Conservation (phyloP, 1,284 basidiomycete species). For the Sanghuangporus baumii region DNA sequence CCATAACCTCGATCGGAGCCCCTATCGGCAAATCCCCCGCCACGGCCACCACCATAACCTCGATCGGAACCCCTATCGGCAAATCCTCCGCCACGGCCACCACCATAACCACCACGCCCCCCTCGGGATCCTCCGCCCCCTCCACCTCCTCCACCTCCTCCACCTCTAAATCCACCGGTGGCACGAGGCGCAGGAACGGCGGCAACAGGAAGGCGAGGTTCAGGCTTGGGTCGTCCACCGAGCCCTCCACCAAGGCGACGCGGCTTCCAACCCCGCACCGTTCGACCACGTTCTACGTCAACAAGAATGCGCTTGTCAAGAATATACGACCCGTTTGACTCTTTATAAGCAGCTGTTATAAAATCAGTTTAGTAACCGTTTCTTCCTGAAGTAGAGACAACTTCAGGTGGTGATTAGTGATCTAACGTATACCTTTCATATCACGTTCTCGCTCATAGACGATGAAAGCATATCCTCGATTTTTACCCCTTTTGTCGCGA, state of each 20-base stretch:
- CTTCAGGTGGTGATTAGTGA: conserved; percentile 13
- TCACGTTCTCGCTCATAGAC: conserved; percentile 97
- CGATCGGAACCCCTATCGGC: conserved; percentile 6
- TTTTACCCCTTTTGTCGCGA: conserved; percentile 81
- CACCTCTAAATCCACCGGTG: conserved; percentile 24
- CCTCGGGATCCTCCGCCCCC: conserved; percentile 19
- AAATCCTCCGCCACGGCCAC: conserved; percentile 26
- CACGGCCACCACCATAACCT: conserved; percentile 22
- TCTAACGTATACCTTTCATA: conserved; percentile 80
- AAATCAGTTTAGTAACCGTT: conserved; percentile 2
- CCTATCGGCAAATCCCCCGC: conserved; percentile 10
- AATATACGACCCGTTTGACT: conserved; percentile 96
- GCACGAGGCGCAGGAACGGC: conserved; percentile 35
- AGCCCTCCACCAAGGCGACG: conserved; percentile 91
- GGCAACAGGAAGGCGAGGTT: conserved; percentile 38
- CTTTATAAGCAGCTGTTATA: conserved; percentile 92
- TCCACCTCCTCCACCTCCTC: conserved; percentile 21
- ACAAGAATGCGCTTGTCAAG: conserved; percentile 94
- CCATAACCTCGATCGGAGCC: conserved; percentile 18
- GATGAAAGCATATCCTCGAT: conserved; percentile 93
- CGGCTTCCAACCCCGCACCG: conserved; percentile 98
- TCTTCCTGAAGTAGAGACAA: conserved; percentile 19
- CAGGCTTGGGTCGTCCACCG: conserved; percentile 90
- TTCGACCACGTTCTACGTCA: conserved; percentile 96
- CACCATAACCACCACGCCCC: conserved; percentile 25